Evolutionary conservation across 176 grass and related monocot genomes (phyloP), one percentile per base, ranked within the genome.

Genomic region (Rhynchospora tenuis): DNA sequence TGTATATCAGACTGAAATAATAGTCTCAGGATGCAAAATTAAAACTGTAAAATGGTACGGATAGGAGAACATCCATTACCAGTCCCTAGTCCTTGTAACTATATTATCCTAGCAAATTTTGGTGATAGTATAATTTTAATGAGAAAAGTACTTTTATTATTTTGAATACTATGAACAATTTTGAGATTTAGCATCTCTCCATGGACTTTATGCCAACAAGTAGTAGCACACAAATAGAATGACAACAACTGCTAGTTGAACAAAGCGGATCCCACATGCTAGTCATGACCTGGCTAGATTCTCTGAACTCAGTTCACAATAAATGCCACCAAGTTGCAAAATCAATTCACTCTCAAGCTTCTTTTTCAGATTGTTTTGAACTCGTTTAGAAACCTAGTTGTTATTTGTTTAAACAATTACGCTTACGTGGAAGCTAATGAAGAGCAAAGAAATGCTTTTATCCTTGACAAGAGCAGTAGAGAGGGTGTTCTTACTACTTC

Each of bases 401-500:
- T 17, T 74, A 54, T 55, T 27, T 54, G 15, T 52, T 54, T 52
- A 54, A 52, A 54, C 23, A 29, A 9, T 76, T 38, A 38, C 33
- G 20, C 48, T 17, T 50, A 73, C 23, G 23, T 55, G 71, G 47
- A 76, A 54, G n/a, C 55, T 9, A 33, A 28, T 55, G 26, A 54
- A 54, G 47, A 55, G 4, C 28, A 76, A 75, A 26, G 47, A 52
- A 16, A 24, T 27, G 22, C 9, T n/a, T 54, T 2, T 77, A 19
- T 16, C 50, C 73, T 76, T 54, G 48, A 76, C 23, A 29, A 56
- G 73, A 77, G 48, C 50, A 77, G 48, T 77, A 31, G 7, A 16
- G 26, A 77, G 23, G 48, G 23, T 56, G 73, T 77, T 56, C 73
- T 77, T 77, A 77, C 31, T 50, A 77, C 47, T 77, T 77, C 73